These are phyloP conservation scores for Cyclotella kingstonii DNA, from an alignment of 108 stramenopile species.

Conservation along the genomic window DNA sequence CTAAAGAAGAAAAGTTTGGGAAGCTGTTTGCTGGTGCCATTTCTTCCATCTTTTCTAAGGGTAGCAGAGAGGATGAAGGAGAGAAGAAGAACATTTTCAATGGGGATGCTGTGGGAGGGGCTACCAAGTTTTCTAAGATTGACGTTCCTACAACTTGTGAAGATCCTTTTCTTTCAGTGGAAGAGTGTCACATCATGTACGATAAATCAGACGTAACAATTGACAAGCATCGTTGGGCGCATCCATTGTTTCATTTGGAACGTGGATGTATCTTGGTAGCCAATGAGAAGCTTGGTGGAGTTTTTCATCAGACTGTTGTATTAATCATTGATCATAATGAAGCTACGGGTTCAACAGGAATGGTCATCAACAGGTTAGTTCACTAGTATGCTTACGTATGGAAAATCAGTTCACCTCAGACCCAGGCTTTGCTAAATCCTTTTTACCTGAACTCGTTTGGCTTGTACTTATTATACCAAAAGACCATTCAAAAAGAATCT, in stretches of 20 bases:
- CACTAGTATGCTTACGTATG: no score
- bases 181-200: slow-evolving; percentile 71
- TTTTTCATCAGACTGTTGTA: slow-evolving; percentile 88
- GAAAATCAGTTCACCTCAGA: no score
- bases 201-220: slow-evolving; percentile 48
- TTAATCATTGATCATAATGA: slow-evolving; percentile 86
- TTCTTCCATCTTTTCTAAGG: slow-evolving; percentile 65
- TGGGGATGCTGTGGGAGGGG: slow-evolving; percentile 67
- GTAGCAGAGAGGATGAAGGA: slow-evolving; percentile 21
- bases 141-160: slow-evolving; percentile 28
- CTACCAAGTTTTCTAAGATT: slow-evolving; percentile 28
- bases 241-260: slow-evolving; percentile 75
- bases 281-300: slow-evolving; percentile 86
- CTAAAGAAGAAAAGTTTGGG: slow-evolving; percentile 55
- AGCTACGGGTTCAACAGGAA: slow-evolving; percentile 67
- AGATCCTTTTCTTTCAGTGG: slow-evolving; percentile 77
- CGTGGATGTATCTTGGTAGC: slow-evolving; percentile 84
- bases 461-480: slow-evolving; percentile 4
- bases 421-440: no score
- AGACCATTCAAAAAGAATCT: slow-evolving; percentile 77
- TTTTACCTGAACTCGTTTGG: no score
- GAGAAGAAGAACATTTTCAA: slow-evolving; percentile 51
- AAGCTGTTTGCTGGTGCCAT: slow-evolving; percentile 72
- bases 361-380: slow-evolving; percentile 88
- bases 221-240: slow-evolving; percentile 85